phyloP scores from a whole-genome alignment of 1,139 yeast species.

The Candida labiduridarum region DNA sequence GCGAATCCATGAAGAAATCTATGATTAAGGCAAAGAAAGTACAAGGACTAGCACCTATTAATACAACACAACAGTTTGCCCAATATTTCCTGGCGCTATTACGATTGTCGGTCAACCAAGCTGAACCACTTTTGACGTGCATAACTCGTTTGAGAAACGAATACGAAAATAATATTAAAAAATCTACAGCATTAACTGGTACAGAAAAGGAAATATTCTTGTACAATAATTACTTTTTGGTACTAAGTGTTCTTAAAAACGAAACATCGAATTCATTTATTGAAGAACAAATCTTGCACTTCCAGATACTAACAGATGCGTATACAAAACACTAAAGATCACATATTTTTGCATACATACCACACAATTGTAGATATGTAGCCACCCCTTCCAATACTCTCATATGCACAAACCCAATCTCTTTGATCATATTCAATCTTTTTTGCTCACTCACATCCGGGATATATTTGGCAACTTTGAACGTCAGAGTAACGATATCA shows the following conservation, averaged over 20 bases:
- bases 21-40: constrained; percentile 25
- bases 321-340: constrained; percentile 37
- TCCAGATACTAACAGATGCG: constrained; percentile 62
- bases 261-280: constrained; percentile 54
- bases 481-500: constrained; percentile 89
- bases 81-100: constrained; percentile 73
- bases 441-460: constrained; percentile 66
- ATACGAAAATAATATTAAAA: constrained; percentile 77
- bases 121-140: constrained; percentile 76
- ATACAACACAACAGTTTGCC: constrained; percentile 77
- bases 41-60: constrained; percentile 54
- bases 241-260: constrained; percentile 49
- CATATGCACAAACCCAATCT: constrained; percentile 90
- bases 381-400: constrained; percentile 91
- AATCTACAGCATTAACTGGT: constrained; percentile 47
- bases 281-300: constrained; percentile 61
- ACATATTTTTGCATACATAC: constrained; percentile 71
- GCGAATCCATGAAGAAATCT: constrained; percentile 59
- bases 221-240: constrained; percentile 70
- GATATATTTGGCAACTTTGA: constrained; percentile 80
- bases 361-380: constrained; percentile 82
- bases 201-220: constrained; percentile 69
- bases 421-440: constrained; percentile 76
- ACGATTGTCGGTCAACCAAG: constrained; percentile 49
- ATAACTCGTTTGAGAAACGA: constrained; percentile 72